Conservation (phyloP, 768 basidiomycete genomes). For the Suillus subaureus region DNA sequence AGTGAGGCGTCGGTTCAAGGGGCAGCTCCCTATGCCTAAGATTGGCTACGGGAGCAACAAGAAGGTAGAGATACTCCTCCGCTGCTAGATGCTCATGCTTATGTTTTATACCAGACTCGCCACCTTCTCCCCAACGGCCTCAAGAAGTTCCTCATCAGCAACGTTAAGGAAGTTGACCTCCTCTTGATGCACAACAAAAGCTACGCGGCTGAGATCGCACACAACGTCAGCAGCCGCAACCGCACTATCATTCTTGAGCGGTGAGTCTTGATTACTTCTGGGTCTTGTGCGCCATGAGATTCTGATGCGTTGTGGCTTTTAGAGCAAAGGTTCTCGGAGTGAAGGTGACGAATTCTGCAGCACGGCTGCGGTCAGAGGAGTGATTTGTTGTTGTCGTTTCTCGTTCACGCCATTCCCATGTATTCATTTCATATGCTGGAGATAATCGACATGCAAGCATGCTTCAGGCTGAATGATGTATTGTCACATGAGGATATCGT, state of each 20-base stretch:
- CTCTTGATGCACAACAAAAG: conserved; percentile 98
- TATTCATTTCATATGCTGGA: conserved; percentile 56
- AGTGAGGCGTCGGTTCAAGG: conserved; percentile 93
- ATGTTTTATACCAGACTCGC: conserved; percentile 60
- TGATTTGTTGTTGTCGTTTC: conserved; percentile 47
- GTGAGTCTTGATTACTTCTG: conserved; percentile 39
- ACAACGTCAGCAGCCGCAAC: conserved; percentile 95
- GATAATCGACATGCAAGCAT: conserved; percentile 51
- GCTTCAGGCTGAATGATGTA: conserved; percentile 36
- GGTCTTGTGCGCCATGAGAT: background rate
- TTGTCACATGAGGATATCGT: background rate
- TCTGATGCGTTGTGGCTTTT: conserved; percentile 15
- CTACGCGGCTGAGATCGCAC: conserved; percentile 95
- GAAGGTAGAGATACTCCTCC: conserved; percentile 55
- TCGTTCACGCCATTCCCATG: conserved; percentile 45
- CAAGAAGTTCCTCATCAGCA: conserved; percentile 95
- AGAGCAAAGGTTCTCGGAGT: conserved; percentile 86
- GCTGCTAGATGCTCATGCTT: background rate
- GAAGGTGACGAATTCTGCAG: conserved; percentile 93
- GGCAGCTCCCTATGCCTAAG: conserved; percentile 94
- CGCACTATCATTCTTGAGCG: conserved; percentile 88
- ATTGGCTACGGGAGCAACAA: conserved; percentile 80
- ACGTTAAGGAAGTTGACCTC: conserved; percentile 91
- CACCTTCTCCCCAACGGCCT: conserved; percentile 95
- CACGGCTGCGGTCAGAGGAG: conserved; percentile 95